Percentiles rank a stretch among this genome's conserved stretches.
These are phyloP conservation scores for Aegilops tauschii DNA, from an alignment of 176 grass and related monocot genomes.

Conservation along the genomic window DNA sequence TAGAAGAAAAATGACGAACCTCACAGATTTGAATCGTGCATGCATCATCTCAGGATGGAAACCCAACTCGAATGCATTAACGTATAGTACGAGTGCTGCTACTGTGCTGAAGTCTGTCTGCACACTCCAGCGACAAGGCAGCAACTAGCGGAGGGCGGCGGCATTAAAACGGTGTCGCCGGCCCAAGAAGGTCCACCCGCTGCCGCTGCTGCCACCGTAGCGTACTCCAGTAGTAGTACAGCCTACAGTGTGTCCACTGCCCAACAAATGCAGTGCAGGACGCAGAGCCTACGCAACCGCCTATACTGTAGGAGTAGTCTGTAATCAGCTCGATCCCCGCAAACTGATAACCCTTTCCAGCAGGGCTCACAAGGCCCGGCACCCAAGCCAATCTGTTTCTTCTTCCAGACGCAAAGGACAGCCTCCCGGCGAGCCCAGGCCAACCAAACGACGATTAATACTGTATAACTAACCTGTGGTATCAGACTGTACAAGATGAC, in stretches of 20 bases:
- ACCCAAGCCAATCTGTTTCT: background rate
- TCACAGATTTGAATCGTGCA: too few species aligned
- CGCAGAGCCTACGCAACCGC: background rate
- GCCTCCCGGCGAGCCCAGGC: background rate
- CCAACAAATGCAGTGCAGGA: background rate
- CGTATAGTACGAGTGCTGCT: too few species aligned
- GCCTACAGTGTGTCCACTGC: background rate
- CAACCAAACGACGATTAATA: background rate
- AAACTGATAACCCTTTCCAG: background rate
- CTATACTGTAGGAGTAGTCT: background rate
- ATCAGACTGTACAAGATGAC: slow-evolving; percentile 2
- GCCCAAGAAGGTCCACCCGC: background rate
- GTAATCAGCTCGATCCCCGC: background rate
- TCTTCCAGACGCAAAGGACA: background rate
- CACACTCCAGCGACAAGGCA: background rate
- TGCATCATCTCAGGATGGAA: too few species aligned
- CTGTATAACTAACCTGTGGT: background rate
- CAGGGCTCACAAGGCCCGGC: background rate
- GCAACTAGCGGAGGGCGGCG: background rate
- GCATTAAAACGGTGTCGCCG: background rate
- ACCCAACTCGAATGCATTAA: too few species aligned
- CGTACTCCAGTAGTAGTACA: too few species aligned
- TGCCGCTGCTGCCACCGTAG: background rate
- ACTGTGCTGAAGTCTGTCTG: background rate
- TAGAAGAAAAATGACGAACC: too few species aligned